A percentile compares a stretch with the other conserved stretches of the same genome.
These are phyloP conservation scores for Boletellus sp. DNA, from an alignment of 1,284 basidiomycete genomes.

Conservation along the genomic window DNA sequence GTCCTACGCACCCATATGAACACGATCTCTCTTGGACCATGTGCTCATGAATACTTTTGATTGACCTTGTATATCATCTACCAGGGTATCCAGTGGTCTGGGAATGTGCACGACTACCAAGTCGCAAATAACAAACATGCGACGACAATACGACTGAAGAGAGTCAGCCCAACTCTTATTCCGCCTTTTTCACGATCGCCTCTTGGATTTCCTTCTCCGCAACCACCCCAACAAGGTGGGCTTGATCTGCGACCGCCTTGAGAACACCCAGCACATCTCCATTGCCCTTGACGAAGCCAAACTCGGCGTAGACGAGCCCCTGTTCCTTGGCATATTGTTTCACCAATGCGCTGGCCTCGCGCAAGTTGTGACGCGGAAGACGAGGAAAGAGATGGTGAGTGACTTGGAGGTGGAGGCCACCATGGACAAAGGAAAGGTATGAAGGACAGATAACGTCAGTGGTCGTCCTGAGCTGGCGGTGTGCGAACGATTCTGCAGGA, in stretches of 20 bases:
- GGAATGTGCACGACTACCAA: not conserved
- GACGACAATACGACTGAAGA: not conserved
- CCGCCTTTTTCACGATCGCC: conserved; percentile 46
- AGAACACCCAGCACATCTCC: conserved; percentile 74
- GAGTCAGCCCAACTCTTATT: conserved; percentile 1
- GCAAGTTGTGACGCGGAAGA: conserved; percentile 90
- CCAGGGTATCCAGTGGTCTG: conserved; percentile 19
- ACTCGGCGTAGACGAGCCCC: conserved; percentile 84
- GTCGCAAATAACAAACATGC: not conserved
- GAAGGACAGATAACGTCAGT: conserved; percentile 90
- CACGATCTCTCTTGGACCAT: not conserved
- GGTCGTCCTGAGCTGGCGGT: conserved; percentile 93
- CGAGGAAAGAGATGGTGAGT: conserved; percentile 97
- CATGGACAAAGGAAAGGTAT: conserved; percentile 86
- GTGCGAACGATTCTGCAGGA: conserved; percentile 86
- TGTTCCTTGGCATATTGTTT: conserved; percentile 85
- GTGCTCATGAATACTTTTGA: not conserved
- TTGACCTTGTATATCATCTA: not conserved
- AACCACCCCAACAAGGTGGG: conserved; percentile 71
- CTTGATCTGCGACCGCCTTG: conserved; percentile 78
- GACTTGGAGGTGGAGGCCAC: conserved; percentile 92
- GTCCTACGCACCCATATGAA: conserved; percentile 33
- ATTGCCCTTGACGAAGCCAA: conserved; percentile 86
- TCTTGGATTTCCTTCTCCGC: conserved; percentile 62
- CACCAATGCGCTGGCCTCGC: conserved; percentile 76